Percentiles rank a stretch among this genome's conserved stretches.
Conservation (phyloP, 2,329 filamentous ascomycete genomes). For the Trichophyton rubrum region DNA sequence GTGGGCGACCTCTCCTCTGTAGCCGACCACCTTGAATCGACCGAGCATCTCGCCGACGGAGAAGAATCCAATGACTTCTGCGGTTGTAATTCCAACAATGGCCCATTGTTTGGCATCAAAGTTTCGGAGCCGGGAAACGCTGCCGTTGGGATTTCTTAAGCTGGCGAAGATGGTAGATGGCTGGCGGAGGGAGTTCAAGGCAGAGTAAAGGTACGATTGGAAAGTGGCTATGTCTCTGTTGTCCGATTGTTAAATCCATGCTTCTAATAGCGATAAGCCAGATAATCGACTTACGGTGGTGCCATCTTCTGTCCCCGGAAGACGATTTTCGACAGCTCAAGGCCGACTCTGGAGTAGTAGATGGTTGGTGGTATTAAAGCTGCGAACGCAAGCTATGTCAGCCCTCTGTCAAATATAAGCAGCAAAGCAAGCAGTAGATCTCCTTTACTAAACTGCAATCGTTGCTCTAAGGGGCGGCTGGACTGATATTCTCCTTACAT, state of each 20-base stretch:
- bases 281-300: conserved; percentile 62
- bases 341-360: conserved; percentile 82
- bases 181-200: conserved; percentile 59
- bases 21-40: conserved; percentile 87
- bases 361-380: conserved; percentile 56
- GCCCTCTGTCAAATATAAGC: neutral
- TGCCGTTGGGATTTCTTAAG: conserved; percentile 7
- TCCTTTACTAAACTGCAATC: conserved; percentile 1
- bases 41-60: conserved; percentile 95
- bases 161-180: conserved; percentile 46
- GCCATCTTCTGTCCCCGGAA: conserved; percentile 82
- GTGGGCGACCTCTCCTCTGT: conserved; percentile 56
- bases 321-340: conserved; percentile 79
- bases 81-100: conserved; percentile 62
- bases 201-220: conserved; percentile 71
- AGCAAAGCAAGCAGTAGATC: conserved; percentile 3
- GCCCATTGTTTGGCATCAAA: conserved; percentile 58
- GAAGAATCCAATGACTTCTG: conserved; percentile 93
- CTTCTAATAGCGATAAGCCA: neutral
- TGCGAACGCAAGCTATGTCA: neutral
- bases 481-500: conserved; percentile 51
- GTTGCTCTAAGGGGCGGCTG: neutral
- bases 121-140: conserved; percentile 49
- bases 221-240: conserved; percentile 64
- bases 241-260: conserved; percentile 6